Percentiles rank a stretch among this genome's conserved stretches.
These are phyloP conservation scores for Trichoderma sp. DNA, from an alignment of 2,329 filamentous ascomycete species.

Conservation along the genomic window DNA sequence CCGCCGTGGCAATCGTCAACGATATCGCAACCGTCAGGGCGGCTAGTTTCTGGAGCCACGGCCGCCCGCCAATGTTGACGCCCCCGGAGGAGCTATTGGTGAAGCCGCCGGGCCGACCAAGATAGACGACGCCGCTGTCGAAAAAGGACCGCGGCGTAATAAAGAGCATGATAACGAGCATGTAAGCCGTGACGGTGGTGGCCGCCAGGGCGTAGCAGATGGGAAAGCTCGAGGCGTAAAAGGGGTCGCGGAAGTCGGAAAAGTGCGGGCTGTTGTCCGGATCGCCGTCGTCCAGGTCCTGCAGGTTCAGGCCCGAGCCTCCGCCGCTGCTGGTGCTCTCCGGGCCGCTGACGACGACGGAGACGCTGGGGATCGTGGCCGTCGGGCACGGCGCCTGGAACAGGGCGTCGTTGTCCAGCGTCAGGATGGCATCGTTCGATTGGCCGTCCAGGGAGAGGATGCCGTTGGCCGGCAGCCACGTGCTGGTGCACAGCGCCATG, in stretches of 20 bases:
- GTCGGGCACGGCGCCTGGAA: conserved; percentile 43
- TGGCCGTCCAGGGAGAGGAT: conserved; percentile 48
- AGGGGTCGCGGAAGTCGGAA: conserved; percentile 75
- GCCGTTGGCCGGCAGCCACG: conserved; percentile 43
- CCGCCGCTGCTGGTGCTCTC: conserved; percentile 25
- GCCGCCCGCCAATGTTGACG: conserved; percentile 83
- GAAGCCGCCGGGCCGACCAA: conserved; percentile 79
- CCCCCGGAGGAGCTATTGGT: conserved; percentile 76
- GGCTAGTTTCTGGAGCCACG: conserved; percentile 86
- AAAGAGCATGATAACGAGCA: conserved; percentile 88
- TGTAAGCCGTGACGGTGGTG: conserved; percentile 85
- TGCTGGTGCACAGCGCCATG: conserved; percentile 39
- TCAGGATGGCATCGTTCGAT: conserved; percentile 47
- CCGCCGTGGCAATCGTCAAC: conserved; percentile 86
- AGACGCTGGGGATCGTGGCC: conserved; percentile 24
- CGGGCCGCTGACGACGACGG: conserved; percentile 34
- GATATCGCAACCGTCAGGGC: conserved; percentile 74
- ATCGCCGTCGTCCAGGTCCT: conserved; percentile 5
- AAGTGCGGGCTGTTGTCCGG: conserved; percentile 16
- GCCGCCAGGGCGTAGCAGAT: conserved; percentile 91
- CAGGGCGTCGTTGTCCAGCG: conserved; percentile 55
- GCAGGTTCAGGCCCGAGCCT: conserved; percentile 26
- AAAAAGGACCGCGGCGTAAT: conserved; percentile 94
- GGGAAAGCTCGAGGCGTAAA: conserved; percentile 90
- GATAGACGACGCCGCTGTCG: conserved; percentile 76